Conservation (phyloP, 73 alveolate genomes). For the Paramecium biaurelia region DNA sequence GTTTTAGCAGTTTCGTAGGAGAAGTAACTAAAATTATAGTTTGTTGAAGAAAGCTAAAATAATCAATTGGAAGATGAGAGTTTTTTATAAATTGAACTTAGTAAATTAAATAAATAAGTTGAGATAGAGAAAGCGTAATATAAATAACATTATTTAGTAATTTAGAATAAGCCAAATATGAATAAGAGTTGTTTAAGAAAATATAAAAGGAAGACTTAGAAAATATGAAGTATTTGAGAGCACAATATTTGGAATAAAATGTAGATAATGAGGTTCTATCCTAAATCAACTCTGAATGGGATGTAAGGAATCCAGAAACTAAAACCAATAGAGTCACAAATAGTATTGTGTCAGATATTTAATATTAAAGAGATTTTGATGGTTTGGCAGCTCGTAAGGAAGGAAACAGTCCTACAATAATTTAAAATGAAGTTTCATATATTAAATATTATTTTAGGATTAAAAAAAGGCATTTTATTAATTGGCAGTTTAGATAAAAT, state of each 20-base stretch:
- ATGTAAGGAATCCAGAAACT: background rate
- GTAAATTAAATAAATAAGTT: background rate
- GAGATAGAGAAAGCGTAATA: background rate
- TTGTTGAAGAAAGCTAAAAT: background rate
- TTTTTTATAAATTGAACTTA: background rate
- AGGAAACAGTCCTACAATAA: background rate
- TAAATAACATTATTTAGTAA: background rate
- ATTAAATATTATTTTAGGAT: background rate
- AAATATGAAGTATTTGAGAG: slow-evolving; percentile 34
- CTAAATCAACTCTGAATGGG: slow-evolving; percentile 24
- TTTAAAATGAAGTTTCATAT: background rate
- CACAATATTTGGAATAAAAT: background rate
- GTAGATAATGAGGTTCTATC: slow-evolving; percentile 2
- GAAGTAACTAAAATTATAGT: background rate
- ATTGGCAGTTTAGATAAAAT: slow-evolving; percentile 30
- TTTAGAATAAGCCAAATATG: background rate
- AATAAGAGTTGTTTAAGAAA: background rate
- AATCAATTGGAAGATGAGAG: background rate
- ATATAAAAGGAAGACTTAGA: background rate
- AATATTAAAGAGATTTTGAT: slow-evolving; percentile 28
- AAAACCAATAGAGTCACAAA: slow-evolving; percentile 11
- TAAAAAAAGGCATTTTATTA: slow-evolving; percentile 21
- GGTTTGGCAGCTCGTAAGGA: background rate
- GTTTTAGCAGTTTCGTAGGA: background rate
- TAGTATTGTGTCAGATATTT: slow-evolving; percentile 32